These are phyloP conservation scores for Aspergillus ustus DNA, from an alignment of 2,329 filamentous ascomycete species.

Conservation along the genomic window DNA sequence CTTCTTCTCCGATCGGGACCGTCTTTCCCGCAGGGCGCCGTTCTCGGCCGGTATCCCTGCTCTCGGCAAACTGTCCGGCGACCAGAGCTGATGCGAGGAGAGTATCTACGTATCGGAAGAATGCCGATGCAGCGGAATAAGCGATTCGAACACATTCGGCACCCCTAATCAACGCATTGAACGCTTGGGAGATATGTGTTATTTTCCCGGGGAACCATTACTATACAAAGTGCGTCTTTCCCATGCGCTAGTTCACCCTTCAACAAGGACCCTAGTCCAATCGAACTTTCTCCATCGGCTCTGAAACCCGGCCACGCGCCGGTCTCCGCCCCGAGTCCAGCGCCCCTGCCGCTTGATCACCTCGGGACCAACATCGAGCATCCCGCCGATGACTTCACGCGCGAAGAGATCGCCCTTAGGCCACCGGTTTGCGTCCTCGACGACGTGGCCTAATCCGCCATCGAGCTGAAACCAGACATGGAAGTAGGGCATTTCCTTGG, in stretches of 20 bases:
- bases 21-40: background rate
- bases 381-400: conserved; percentile 87
- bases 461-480: conserved; percentile 95
- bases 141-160: background rate
- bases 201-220: background rate
- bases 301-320: conserved; percentile 75
- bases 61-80: background rate
- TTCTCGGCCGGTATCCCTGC: background rate
- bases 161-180: background rate
- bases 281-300: conserved; percentile 92
- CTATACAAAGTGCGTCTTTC: conserved; percentile 5
- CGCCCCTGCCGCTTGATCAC: conserved; percentile 87
- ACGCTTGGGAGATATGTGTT: background rate
- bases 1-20: background rate
- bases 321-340: conserved; percentile 72
- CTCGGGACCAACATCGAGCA: conserved; percentile 81
- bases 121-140: conserved; percentile 2
- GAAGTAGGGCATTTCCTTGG: conserved; percentile 98
- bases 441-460: conserved; percentile 87
- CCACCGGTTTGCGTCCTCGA: conserved; percentile 85
- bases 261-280: conserved; percentile 71
- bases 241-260: conserved; percentile 40
- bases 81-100: background rate
- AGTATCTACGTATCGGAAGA: conserved; percentile 6
- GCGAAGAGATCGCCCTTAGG: conserved; percentile 92